Conservation (phyloP, 225 moss, liverwort and hornwort species). For the Bryoerythrophyllum caledonicum region DNA sequence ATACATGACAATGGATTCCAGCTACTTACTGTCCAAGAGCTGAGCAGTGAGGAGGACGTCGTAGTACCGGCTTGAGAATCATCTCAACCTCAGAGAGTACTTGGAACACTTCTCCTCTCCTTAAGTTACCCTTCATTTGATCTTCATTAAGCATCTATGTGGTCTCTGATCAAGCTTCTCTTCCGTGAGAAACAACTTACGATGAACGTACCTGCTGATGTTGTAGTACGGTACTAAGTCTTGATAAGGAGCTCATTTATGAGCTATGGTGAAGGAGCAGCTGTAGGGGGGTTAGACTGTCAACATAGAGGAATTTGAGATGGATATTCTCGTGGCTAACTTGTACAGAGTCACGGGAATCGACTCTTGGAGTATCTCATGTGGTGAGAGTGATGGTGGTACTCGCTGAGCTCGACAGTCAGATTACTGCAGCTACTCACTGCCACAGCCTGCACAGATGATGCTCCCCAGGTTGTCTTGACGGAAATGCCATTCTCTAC, state of each 20-base stretch:
- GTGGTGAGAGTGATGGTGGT: slow-evolving; percentile 11
- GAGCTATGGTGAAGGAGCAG: not conserved
- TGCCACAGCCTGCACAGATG: not conserved
- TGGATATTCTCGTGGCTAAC: not conserved
- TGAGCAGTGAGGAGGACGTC: not conserved
- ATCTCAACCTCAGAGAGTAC: not conserved
- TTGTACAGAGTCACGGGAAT: slow-evolving; percentile 12
- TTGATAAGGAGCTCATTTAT: not conserved
- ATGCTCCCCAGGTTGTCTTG: not conserved
- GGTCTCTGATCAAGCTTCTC: no score
- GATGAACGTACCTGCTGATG: not conserved
- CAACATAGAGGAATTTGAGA: not conserved
- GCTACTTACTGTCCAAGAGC: not conserved
- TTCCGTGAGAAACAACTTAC: no score
- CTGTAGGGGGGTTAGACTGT: not conserved
- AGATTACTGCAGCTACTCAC: not conserved
- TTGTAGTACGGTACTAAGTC: not conserved
- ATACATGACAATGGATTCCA: slow-evolving; percentile 13
- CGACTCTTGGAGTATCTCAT: not conserved
- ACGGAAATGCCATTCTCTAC: not conserved
- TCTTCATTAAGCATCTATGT: no score
- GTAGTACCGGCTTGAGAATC: not conserved
- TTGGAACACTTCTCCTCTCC: not conserved
- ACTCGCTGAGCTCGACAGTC: not conserved
- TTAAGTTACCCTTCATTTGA: no score